Base-by-base conservation (phyloP, 495 filamentous ascomycete genomes). In the Entonaema liquescens region DNA sequence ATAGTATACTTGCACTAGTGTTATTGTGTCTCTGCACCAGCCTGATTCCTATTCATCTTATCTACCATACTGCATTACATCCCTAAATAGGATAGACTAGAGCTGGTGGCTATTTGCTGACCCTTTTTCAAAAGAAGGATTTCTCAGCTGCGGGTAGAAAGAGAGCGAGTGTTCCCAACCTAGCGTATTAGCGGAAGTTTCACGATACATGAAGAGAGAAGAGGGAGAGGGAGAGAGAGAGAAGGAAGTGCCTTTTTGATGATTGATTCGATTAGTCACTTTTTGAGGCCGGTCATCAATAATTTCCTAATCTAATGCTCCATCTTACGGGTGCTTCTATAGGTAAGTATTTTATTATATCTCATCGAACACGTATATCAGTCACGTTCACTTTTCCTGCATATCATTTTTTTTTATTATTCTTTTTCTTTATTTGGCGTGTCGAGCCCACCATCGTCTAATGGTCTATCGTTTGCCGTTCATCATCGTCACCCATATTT, bases 331-430 rank as follows among this genome's bases (percentile, higher is more conserved):
- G 56, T 63, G 57, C 65, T 68, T 68, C 60, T 73, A 73, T 73
- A 73, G 70, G 70, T 56, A 68, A 68, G 70, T 68, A 58, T 68
- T 68, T 68, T 73, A 68, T 73, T 68, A 61, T 73, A 65, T 73
- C 65, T 68, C 70, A 65, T 73, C 70, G 65, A 73, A 68, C 70
- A 73, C 70, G 70, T 73, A 73, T 68, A 72, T 68, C 70, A 65
- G 70, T 68, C 65, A 65, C 56, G 67, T 73, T 65, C 50, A 65
- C 29, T 40, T 33, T 33, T 67, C 59, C 65, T 57, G 61, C 56
- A 62, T 38, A 65, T 65, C 49, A 52, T 36, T 72, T 65, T 61
- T 13, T 12, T 33, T 6, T 33, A 33, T 33, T 7, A 2, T 33
- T 33, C 42, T n/a, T 47, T 13, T 47, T 38, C 63, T 72, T 68